Conservation (phyloP, 139 green algal genomes). For the Parachlorella kessleri region DNA sequence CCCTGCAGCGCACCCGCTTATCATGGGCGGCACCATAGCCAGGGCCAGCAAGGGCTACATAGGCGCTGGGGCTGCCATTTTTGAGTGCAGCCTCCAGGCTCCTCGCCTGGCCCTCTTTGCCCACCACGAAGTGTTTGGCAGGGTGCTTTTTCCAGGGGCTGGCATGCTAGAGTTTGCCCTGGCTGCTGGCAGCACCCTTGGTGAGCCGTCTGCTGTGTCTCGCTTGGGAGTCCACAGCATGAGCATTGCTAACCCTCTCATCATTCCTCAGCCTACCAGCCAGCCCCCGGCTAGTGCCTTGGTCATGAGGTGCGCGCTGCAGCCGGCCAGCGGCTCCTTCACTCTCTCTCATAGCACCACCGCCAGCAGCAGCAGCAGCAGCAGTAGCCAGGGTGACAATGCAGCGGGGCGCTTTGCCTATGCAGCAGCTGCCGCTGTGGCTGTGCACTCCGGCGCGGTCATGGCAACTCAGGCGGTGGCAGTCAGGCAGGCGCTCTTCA, state of each 20-base stretch:
- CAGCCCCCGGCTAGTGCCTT: not conserved
- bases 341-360: constrained; percentile 1
- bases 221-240: constrained; percentile 17
- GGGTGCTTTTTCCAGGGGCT: constrained; percentile 66
- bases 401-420: constrained; percentile 1
- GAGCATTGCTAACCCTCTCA: constrained; percentile 27
- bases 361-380: not conserved
- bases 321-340: constrained; percentile 8
- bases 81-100: constrained; percentile 38
- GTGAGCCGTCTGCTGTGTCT: not conserved
- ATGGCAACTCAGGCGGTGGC: not conserved
- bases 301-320: constrained; percentile 20
- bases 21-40: not conserved
- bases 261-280: constrained; percentile 10
- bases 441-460: not conserved
- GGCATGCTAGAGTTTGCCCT: constrained; percentile 71
- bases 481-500: not conserved
- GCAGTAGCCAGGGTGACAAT: too few species aligned
- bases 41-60: not conserved
- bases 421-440: not conserved
- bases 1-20: constrained; percentile 29
- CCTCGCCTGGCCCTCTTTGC: constrained; percentile 52
- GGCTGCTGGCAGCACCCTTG: constrained; percentile 32
- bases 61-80: not conserved
- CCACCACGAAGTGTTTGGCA: constrained; percentile 70